These are phyloP conservation scores for Globisporangium ultimum DNA, from an alignment of 352 stramenopile species.

Conservation along the genomic window DNA sequence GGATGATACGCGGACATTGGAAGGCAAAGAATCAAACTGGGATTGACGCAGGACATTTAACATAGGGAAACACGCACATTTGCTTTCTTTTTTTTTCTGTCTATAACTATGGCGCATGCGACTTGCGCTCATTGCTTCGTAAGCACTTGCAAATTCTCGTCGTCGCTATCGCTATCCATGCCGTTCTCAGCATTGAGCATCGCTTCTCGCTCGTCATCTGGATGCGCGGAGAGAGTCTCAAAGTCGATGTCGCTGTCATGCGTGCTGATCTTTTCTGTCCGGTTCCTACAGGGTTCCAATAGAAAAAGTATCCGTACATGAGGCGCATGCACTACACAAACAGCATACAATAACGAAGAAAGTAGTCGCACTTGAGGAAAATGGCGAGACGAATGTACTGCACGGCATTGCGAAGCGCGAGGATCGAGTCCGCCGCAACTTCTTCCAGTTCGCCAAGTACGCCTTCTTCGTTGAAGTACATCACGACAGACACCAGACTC, in stretches of 20 bases:
- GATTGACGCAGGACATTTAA: background rate
- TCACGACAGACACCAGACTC: constrained; percentile 71
- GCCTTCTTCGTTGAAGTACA: constrained; percentile 85
- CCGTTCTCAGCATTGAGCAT: constrained; percentile 51
- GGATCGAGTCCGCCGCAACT: constrained; percentile 68
- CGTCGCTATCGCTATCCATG: constrained; percentile 32
- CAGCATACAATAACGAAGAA: background rate
- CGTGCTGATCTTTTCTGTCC: constrained; percentile 37
- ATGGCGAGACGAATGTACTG: constrained; percentile 81
- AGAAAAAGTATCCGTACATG: background rate
- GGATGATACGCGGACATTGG: constrained; percentile 22
- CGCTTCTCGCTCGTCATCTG: constrained; percentile 41
- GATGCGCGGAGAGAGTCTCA: constrained; percentile 30
- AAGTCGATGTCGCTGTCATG: constrained; percentile 69
- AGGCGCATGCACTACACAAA: background rate
- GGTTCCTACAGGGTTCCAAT: constrained; percentile 33
- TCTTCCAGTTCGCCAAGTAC: constrained; percentile 82
- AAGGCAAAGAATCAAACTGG: background rate
- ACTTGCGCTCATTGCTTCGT: constrained; percentile 8
- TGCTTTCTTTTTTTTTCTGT: constrained; percentile 1
- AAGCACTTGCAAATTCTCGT: constrained; percentile 16
- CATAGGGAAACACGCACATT: background rate
- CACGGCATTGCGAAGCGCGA: constrained; percentile 72
- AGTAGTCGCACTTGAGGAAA: constrained; percentile 69
- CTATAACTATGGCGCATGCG: constrained; percentile 5